Percentiles rank a stretch among this genome's conserved stretches.
Evolutionary conservation across 306 rosid genomes (phyloP).

Genomic region (Vachellia collinsii): DNA sequence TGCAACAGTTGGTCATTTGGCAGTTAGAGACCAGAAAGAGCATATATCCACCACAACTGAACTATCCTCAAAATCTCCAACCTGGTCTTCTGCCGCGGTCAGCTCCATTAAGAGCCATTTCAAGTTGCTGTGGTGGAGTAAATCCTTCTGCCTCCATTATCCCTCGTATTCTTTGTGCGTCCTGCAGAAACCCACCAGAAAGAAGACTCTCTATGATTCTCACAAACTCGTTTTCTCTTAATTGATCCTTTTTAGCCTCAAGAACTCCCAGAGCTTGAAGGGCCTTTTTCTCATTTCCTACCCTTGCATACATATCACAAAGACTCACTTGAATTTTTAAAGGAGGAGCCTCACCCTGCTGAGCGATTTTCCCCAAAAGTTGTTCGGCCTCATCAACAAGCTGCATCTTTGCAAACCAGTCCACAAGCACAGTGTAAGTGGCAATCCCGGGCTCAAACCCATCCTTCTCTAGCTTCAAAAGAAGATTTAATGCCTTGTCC

Average conservation of each 20-base stretch:
- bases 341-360: constrained; percentile 77
- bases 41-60: constrained; percentile 27
- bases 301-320: constrained; percentile 77
- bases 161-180: constrained; percentile 56
- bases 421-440: constrained; percentile 80
- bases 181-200: constrained; percentile 66
- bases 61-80: constrained; percentile 51
- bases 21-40: constrained; percentile 29
- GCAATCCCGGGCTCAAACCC: constrained; percentile 86
- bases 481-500: constrained; percentile 73
- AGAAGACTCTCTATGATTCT: constrained; percentile 60
- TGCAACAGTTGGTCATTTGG: constrained; percentile 26
- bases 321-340: constrained; percentile 77
- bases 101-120: constrained; percentile 33
- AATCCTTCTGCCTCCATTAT: constrained; percentile 78
- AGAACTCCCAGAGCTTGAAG: constrained; percentile 74
- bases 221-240: constrained; percentile 58
- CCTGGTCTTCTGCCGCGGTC: constrained; percentile 20
- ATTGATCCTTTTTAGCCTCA: constrained; percentile 70
- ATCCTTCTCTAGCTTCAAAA: constrained; percentile 67
- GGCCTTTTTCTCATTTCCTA: constrained; percentile 76
- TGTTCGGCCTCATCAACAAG: constrained; percentile 87
- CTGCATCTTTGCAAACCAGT: constrained; percentile 80
- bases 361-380: constrained; percentile 63
- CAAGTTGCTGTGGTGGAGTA: constrained; percentile 34